Base-by-base conservation (phyloP, 176 grass and related monocot species). In the Zoysia japonica region DNA sequence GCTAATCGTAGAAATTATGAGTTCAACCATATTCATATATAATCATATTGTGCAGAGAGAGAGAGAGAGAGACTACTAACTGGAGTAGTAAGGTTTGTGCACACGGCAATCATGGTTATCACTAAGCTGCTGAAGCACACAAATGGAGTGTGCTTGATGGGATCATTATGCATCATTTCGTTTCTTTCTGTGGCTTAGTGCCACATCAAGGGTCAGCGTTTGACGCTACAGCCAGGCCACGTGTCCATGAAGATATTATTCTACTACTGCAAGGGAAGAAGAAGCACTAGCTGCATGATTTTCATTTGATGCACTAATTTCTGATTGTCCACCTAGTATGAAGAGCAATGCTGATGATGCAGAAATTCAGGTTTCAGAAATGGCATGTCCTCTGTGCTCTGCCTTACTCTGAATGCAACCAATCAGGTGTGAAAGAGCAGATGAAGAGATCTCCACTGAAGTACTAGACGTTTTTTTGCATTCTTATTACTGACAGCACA, bases 141-240 rank as follows among this genome's bases (percentile, higher is more conserved):
- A 40, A n/a, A 15, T 28, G 67, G 45, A 35, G n/a, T 6, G 10
- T 17, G 70, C 35, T 17, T 54, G 70, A 72, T 72, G 70, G 54
- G 70, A 52, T 56, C 71, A 73, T 56, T 55, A 41, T 42, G 71
- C 37, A 73, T 56, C 47, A 16, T 38, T 71, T 11, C 14, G n/a
- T n/a, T 16, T 38, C 51, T 57, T 16, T 38, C 51, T 57, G 7
- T 41, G 63, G 63, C 13, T 7, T 65, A 42, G 63, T 65, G 63
- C 13, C 12, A 65, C 13, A 42, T 12, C 42, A 63, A 63, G 10
- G 3, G 0, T 36, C 28, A 62, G 9, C 36, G 6, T 40, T 65
- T 65, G 61, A 65, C 35, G n/a, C n/a, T 6, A 39, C 1, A 38
- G 11, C 7, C 61, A 4, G 11, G 38, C 35, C 61, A 65, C 37